phyloP scores from a whole-genome alignment of 768 basidiomycete species.

The Boletus vermiculosoides region DNA sequence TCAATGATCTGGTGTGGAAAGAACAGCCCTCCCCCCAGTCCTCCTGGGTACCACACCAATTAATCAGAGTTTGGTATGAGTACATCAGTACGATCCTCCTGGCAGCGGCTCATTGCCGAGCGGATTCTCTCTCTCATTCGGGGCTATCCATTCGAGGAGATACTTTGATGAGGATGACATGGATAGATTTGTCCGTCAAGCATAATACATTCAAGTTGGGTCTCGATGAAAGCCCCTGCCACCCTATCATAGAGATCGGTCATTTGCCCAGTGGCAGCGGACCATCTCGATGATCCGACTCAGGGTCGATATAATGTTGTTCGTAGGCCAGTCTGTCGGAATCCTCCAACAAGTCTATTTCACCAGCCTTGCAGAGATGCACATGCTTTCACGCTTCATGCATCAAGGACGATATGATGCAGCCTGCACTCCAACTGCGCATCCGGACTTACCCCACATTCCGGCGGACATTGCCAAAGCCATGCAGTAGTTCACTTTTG shows the following conservation, averaged over 20 bases:
- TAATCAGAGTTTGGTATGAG: no score
- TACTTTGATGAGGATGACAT: background rate
- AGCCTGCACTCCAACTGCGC: no score
- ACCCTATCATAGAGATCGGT: no score
- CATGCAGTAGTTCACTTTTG: background rate
- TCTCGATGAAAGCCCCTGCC: background rate
- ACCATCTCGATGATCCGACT: background rate
- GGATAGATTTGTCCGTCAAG: background rate
- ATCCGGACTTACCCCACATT: no score
- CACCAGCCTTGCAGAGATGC: background rate
- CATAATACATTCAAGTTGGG: background rate
- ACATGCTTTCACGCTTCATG: background rate
- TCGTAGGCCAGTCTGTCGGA: background rate
- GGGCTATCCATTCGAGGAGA: background rate
- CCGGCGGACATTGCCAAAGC: no score
- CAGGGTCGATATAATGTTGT: background rate
- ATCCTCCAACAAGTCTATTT: background rate
- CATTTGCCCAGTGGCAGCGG: no score
- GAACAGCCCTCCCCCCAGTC: no score
- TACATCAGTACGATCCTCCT: background rate
- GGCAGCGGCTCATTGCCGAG: no score
- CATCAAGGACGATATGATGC: background rate
- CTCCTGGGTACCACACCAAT: no score
- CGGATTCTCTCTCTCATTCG: background rate
- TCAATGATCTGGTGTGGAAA: no score